These are phyloP conservation scores for Bacidia rubella DNA, from an alignment of 495 filamentous ascomycete genomes.

Conservation along the genomic window DNA sequence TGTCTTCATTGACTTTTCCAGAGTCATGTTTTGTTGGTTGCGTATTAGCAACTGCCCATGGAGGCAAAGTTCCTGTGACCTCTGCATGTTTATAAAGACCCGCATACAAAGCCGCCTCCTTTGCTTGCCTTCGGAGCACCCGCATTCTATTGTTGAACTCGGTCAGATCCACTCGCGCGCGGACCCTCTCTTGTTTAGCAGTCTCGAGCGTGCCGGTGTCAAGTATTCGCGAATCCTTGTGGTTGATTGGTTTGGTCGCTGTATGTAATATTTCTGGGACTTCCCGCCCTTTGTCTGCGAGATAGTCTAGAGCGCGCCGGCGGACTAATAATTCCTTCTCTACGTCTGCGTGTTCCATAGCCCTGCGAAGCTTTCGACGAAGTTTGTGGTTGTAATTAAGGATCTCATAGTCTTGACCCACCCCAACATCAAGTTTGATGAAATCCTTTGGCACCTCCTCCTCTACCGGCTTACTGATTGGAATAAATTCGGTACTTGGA, in stretches of 20 bases:
- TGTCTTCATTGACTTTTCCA: not conserved
- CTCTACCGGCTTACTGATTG: not conserved
- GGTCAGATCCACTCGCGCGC: constrained; percentile 14
- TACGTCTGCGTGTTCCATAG: constrained; percentile 18
- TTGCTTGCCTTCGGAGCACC: constrained; percentile 19
- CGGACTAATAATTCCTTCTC: constrained; percentile 18
- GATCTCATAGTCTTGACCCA: constrained; percentile 13
- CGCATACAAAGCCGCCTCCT: constrained; percentile 17
- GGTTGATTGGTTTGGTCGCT: constrained; percentile 12
- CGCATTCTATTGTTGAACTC: constrained; percentile 17
- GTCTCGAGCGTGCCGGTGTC: constrained; percentile 18
- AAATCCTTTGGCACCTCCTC: constrained; percentile 11
- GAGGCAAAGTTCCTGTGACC: constrained; percentile 13
- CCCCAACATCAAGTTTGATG: constrained; percentile 16
- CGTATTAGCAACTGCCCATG: not conserved
- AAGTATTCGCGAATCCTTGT: constrained; percentile 15
- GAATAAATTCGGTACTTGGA: constrained; percentile 5
- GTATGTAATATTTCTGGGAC: constrained; percentile 12
- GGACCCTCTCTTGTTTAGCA: constrained; percentile 19
- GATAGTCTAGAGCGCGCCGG: constrained; percentile 13
- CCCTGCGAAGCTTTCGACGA: constrained; percentile 20
- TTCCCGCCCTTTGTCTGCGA: constrained; percentile 1
- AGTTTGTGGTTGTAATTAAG: constrained; percentile 20
- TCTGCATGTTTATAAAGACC: constrained; percentile 20
- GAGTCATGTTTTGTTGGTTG: not conserved